A percentile compares a stretch with the other conserved stretches of the same genome.
Evolutionary conservation across 768 basidiomycete genomes (phyloP).

Genomic region (Kwoniella botswanensis): DNA sequence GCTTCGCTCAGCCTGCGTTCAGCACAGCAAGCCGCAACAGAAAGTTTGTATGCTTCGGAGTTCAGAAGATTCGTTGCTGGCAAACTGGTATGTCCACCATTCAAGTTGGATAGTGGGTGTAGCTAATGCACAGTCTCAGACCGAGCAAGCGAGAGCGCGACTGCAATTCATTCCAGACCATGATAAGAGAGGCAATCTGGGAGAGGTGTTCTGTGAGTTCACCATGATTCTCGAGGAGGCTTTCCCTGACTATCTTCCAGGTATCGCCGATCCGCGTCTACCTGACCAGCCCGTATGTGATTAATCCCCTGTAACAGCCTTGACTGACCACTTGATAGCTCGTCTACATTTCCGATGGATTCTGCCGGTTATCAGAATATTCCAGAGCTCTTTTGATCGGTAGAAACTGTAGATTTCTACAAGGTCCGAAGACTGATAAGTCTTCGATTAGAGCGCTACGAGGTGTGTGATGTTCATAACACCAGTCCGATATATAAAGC

Average conservation of each 20-base stretch:
- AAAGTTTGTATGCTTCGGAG: conserved; percentile 29
- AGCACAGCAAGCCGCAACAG: conserved; percentile 20
- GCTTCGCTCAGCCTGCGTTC: conserved; percentile 20
- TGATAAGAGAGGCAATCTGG: conserved; percentile 29
- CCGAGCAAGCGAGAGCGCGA: conserved; percentile 31
- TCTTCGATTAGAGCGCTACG: conserved; percentile 25
- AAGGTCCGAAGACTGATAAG: conserved; percentile 36
- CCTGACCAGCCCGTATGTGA: conserved; percentile 30
- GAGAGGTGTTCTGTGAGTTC: conserved; percentile 38
- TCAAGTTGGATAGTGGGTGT: not conserved
- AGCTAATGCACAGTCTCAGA: conserved; percentile 7
- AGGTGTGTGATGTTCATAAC: conserved; percentile 12
- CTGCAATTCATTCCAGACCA: conserved; percentile 24
- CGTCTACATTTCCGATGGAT: conserved; percentile 34
- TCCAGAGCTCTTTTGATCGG: conserved; percentile 30
- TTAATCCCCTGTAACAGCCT: too few relatives aligned
- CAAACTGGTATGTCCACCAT: conserved; percentile 21
- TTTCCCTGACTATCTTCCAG: not conserved
- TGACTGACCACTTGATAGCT: conserved; percentile 10
- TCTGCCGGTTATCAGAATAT: conserved; percentile 37
- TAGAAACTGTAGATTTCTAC: conserved; percentile 37
- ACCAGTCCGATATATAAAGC: too few relatives aligned
- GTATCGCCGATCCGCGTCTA: conserved; percentile 34
- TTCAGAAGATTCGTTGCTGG: conserved; percentile 36
- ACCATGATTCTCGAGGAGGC: not conserved